Evolutionary conservation across 805 yeast species (phyloP).

Genomic region (Kazachstania psychrophila): DNA sequence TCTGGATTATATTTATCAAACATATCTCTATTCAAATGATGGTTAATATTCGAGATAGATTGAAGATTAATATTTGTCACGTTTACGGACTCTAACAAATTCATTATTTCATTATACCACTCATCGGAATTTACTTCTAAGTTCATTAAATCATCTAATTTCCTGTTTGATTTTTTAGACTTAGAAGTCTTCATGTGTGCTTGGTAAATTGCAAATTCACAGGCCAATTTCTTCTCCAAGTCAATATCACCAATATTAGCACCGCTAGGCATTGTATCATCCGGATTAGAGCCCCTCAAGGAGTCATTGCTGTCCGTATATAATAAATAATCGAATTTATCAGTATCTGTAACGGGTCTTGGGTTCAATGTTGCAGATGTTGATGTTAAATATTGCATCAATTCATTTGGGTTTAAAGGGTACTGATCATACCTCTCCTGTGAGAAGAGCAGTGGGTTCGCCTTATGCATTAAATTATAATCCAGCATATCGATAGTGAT

Average conservation of each 20-base stretch:
- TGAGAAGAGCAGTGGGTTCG: slow-evolving; percentile 23
- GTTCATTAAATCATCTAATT: slow-evolving; percentile 10
- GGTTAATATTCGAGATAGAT: neutral
- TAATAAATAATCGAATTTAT: slow-evolving; percentile 20
- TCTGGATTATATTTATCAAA: neutral
- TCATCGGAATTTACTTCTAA: slow-evolving; percentile 9
- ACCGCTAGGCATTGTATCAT: neutral
- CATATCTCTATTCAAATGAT: neutral
- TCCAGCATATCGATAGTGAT: too few species aligned
- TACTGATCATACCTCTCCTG: slow-evolving; percentile 20
- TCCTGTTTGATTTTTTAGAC: neutral
- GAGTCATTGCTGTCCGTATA: slow-evolving; percentile 9
- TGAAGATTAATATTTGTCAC: slow-evolving; percentile 14
- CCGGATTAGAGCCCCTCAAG: neutral
- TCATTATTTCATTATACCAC: slow-evolving; percentile 17
- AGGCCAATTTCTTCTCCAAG: slow-evolving; percentile 21
- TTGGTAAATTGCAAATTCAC: slow-evolving; percentile 24
- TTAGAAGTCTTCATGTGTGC: slow-evolving; percentile 6
- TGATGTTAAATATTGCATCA: slow-evolving; percentile 18
- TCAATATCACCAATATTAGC: slow-evolving; percentile 14
- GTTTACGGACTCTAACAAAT: slow-evolving; percentile 13
- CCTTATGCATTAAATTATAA: slow-evolving; percentile 17
- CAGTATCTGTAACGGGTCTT: slow-evolving; percentile 17
- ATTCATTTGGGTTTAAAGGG: slow-evolving; percentile 22
- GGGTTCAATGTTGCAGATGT: slow-evolving; percentile 8